Percentiles rank a stretch among this genome's conserved stretches.
These are phyloP conservation scores for Apostasia ramifera DNA, from an alignment of 106 monocot genomes.

Conservation along the genomic window DNA sequence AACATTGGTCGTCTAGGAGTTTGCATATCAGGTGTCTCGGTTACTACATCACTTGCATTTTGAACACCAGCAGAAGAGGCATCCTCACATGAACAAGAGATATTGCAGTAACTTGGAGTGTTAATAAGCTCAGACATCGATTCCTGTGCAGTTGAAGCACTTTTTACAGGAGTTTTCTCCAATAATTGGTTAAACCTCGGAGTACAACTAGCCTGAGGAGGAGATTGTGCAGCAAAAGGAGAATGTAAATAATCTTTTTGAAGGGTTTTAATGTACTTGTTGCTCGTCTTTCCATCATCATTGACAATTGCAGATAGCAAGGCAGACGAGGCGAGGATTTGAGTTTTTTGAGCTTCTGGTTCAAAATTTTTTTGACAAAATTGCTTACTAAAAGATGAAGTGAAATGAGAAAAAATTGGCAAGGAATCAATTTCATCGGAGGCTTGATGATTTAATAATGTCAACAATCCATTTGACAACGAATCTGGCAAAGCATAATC, in stretches of 20 bases:
- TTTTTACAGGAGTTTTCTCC: conserved; percentile 2
- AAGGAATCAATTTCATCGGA: conserved; percentile 7
- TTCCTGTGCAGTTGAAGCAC: conserved; percentile 2
- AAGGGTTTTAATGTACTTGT: conserved; percentile 4
- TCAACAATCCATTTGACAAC: conserved; percentile 4
- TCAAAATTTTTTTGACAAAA: conserved; percentile 34
- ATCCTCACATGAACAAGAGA: conserved; percentile 8
- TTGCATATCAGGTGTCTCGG: conserved; percentile 41
- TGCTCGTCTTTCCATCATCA: background rate
- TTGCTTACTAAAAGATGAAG: conserved; percentile 31
- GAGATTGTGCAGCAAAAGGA: conserved; percentile 1
- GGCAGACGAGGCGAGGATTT: conserved; percentile 11
- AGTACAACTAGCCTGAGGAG: conserved; percentile 9
- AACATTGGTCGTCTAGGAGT: conserved; percentile 45
- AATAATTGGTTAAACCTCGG: conserved; percentile 4
- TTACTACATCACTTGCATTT: conserved; percentile 2
- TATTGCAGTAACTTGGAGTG: conserved; percentile 5
- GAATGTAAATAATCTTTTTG: conserved; percentile 6
- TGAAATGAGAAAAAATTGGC: conserved; percentile 35
- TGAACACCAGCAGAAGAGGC: conserved; percentile 28
- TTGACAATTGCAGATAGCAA: background rate
- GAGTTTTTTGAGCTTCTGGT: conserved; percentile 20
- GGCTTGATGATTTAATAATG: conserved; percentile 8
- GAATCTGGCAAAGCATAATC: background rate
- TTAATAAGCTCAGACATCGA: conserved; percentile 5